phyloP scores from a whole-genome alignment of 1,284 basidiomycete species.

The Trichosporon coremiiforme region DNA sequence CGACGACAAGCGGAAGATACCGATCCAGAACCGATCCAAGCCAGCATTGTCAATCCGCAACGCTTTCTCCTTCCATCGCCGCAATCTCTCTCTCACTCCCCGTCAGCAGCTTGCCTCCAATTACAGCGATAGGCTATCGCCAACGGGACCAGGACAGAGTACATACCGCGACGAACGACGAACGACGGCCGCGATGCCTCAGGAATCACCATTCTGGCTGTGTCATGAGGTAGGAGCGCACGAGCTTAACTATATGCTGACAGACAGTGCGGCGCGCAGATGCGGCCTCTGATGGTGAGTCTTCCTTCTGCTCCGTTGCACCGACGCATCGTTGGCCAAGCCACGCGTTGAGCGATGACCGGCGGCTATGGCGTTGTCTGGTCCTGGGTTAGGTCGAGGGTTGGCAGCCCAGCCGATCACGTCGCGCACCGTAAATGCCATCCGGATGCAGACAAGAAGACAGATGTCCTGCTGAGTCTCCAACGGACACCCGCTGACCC shows the following conservation, averaged over 20 bases:
- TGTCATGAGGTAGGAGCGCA: slow-evolving; percentile 14
- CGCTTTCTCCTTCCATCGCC: background rate
- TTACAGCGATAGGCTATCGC: background rate
- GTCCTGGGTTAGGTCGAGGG: background rate
- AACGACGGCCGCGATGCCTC: background rate
- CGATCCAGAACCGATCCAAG: background rate
- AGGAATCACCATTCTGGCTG: slow-evolving; percentile 13
- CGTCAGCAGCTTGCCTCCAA: too few relatives aligned
- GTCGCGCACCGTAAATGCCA: too few relatives aligned
- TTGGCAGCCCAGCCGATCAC: too few relatives aligned
- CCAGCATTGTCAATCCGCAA: slow-evolving; percentile 1
- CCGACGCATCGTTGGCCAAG: too few relatives aligned
- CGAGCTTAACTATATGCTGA: slow-evolving; percentile 19
- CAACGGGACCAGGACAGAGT: background rate
- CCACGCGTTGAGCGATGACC: background rate
- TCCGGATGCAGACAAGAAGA: too few relatives aligned
- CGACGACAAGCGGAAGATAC: slow-evolving; percentile 5
- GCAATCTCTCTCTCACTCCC: background rate
- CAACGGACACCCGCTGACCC: slow-evolving; percentile 5
- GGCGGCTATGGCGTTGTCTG: background rate
- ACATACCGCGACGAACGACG: background rate
- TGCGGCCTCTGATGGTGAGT: slow-evolving; percentile 46
- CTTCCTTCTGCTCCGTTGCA: too few relatives aligned
- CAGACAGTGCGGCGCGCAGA: slow-evolving; percentile 49
- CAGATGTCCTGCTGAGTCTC: too few relatives aligned